Conservation (phyloP, 345 rosid genomes). For the Garcia nutans region DNA sequence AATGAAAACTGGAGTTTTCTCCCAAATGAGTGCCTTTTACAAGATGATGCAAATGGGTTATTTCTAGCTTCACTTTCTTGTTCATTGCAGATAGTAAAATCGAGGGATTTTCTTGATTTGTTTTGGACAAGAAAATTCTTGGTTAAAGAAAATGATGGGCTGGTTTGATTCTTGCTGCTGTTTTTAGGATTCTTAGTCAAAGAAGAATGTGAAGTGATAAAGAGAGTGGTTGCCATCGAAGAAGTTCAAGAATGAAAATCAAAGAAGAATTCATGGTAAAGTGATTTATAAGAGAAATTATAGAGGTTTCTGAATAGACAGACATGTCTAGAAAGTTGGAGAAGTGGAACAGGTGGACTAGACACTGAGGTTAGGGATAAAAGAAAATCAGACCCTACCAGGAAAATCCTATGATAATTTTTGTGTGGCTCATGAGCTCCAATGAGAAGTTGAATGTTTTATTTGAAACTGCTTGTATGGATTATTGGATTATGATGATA, state of each 20-base stretch:
- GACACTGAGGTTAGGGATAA: not conserved
- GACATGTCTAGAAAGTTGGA: conserved; percentile 15
- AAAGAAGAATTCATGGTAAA: not conserved
- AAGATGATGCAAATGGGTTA: not conserved
- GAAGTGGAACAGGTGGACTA: conserved; percentile 1
- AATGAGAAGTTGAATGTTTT: not conserved
- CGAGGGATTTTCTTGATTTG: not conserved
- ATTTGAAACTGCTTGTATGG: not conserved
- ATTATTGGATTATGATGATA: not conserved
- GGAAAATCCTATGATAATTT: not conserved
- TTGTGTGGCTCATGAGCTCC: conserved; percentile 5
- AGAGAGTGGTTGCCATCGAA: conserved; percentile 11
- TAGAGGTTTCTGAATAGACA: not conserved
- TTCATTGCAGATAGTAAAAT: conserved; percentile 2
- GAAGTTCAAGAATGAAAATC: not conserved
- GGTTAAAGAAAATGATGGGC: not conserved
- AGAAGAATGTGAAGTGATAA: conserved; percentile 1
- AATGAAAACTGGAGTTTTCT: conserved; percentile 12
- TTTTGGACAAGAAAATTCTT: not conserved
- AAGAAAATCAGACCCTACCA: not conserved
- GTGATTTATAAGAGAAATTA: not conserved
- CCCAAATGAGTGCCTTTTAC: conserved; percentile 12
- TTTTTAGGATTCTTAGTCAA: not conserved
- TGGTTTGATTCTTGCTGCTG: not conserved
- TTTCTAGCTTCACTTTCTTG: not conserved